Conservation (phyloP, 129 eudicot species). For the Artemisia tridentata region DNA sequence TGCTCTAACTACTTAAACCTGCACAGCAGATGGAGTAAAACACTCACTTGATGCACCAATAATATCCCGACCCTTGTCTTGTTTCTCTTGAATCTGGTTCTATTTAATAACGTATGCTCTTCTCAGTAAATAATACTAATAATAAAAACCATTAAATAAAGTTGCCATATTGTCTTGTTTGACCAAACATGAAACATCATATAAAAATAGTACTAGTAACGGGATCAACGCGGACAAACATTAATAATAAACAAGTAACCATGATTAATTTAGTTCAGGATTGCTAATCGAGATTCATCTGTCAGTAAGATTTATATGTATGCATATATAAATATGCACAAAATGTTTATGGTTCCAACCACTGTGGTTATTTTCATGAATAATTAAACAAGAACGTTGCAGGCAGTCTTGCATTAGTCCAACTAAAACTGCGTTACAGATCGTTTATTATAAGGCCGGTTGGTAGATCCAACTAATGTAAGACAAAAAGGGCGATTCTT, state of each 20-base stretch:
- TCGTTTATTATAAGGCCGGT: constrained; percentile 13
- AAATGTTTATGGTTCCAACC: constrained; percentile 26
- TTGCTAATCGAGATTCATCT: constrained; percentile 19
- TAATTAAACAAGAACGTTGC: constrained; percentile 22
- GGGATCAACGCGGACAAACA: constrained; percentile 34
- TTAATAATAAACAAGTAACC: constrained; percentile 19
- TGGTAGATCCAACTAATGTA: constrained; percentile 25
- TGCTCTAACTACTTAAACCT: constrained; percentile 31
- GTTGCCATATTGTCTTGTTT: constrained; percentile 21
- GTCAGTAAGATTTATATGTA: constrained; percentile 17
- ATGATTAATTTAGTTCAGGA: constrained; percentile 13
- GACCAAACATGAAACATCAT: constrained; percentile 11
- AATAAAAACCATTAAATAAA: constrained; percentile 13
- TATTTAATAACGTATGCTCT: constrained; percentile 5
- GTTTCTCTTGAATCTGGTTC: constrained; percentile 21
- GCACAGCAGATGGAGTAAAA: constrained; percentile 37
- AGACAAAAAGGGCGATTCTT: constrained; percentile 14
- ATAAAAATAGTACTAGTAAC: constrained; percentile 17
- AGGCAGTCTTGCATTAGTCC: constrained; percentile 26
- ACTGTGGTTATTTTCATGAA: constrained; percentile 7
- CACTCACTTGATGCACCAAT: constrained; percentile 24
- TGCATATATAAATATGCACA: background rate
- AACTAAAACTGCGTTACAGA: constrained; percentile 20
- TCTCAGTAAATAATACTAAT: background rate
- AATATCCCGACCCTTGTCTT: constrained; percentile 35